Evolutionary conservation across 805 yeast genomes (phyloP), one percentile per base, ranked within the genome.

Genomic region (Teunomyces stri): DNA sequence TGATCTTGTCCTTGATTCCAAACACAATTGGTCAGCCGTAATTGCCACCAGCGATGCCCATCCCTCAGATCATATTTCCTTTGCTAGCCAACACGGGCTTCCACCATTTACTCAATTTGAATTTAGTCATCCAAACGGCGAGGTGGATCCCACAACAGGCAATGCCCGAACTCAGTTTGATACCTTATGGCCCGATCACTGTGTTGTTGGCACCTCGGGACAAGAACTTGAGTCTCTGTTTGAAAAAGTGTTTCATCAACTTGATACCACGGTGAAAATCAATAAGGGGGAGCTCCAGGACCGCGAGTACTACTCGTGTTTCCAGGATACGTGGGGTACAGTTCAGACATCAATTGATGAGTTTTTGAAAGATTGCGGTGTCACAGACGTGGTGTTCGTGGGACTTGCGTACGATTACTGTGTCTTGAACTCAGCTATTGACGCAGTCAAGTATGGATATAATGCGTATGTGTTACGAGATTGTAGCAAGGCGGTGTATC

Each of bases 401-500:
- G 98, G 97, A 0, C 57, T 91, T 16, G 97, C 97, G 0, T 81
- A 82, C 52, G 98, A 91, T 61, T 89, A 71, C 63, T 91, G 98
- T 64, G 97, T 92, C 3, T 67, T 82, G 55, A 76, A 82, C 59
- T 84, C 95, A 0, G 89, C 96, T 0, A 62, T 81, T 20, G 95
- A 91, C 47, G 75, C 90, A 16, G 78, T 76, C 0, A 64, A 61
- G 9, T 50, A 56, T 31, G 96, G 96, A 0, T 89, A 78, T 60
- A 63, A 76, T 1, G 82, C 96, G 0, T 70, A 58, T 44, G 87
- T 92, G 1, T 53, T 89, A 11, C 70, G 72, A 49, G 79, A 80
- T 27, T 78, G 81, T 44, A 72, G 84, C 16, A 75, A 68, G 51
- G 73, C 87, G 3, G 89, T 87, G 13, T 70, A 70, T 49, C 74